Base-by-base conservation (phyloP, 2,329 filamentous ascomycete species). In the Ophiocordyceps camponoti-saundersi region DNA sequence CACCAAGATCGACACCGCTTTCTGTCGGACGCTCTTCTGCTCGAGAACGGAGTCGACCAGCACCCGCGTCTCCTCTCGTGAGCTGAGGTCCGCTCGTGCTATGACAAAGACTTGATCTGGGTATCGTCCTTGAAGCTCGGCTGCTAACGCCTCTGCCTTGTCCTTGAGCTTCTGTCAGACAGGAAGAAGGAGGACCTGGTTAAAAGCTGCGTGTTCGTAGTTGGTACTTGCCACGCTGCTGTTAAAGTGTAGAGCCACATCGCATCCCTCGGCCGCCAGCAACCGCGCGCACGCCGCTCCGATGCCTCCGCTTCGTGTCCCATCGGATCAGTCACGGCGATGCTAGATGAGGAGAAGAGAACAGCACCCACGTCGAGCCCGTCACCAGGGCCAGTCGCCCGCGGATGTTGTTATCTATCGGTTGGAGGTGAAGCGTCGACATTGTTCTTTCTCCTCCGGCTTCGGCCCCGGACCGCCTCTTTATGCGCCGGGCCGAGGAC, bases 221-320 rank as follows among this genome's bases (percentile, higher is more conserved):
- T 18, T 21, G 15, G n/a, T 11, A 20, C n/a, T 22, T 49, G 61
- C 61, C 51, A 55, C 52, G 47, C 56, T 64, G 2, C 60, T 59
- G 0, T 59, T 56, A 47, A 58, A 64, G 47, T 64, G 61, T 22
- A 64, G 47, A 21, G 53, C 58, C 21, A 64, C 52, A 50, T 64
- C 60, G 32, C 61, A 64, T 1, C 61, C 61, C 39, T 64, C 56
- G 6, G 59, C 56, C 18, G 61, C 61, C 44, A 64, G 50, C 3
- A 54, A 55, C 46, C 51, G 56, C 13, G 59, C 61, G 45, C 55
- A 57, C 0, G 56, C 56, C 6, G 59, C 59, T 10, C 61, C 61
- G 20, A 64, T 64, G 3, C 61, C 61, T 44, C 61, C 61, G 36
- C 61, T 64, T 46, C 42, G 22, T 22, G 22, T 22, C 22, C 13